phyloP scores from a whole-genome alignment of 2,329 filamentous ascomycete species.

The Tolypocladium guangdongense region DNA sequence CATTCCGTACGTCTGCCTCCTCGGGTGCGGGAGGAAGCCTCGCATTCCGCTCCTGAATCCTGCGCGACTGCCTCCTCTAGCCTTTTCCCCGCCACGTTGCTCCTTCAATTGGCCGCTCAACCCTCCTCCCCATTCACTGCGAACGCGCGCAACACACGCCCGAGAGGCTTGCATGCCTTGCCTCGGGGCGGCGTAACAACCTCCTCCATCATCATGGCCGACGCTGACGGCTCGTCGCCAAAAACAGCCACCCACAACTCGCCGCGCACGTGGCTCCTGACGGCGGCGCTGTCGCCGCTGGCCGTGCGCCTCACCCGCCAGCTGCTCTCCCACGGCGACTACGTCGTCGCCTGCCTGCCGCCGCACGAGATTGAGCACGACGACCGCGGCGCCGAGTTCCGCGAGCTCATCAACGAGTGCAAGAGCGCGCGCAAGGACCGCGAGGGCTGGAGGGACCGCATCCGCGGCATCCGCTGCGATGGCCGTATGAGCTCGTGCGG shows the following conservation, averaged over 20 bases:
- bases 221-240: constrained; percentile 12
- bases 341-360: constrained; percentile 73
- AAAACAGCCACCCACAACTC: constrained; percentile 53
- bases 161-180: neutral
- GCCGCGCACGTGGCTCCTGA: constrained; percentile 88
- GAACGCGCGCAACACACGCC: neutral
- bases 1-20: neutral
- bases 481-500: constrained; percentile 63
- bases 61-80: no score
- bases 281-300: constrained; percentile 74
- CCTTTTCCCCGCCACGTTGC: neutral
- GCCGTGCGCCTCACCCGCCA: constrained; percentile 72
- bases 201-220: constrained; percentile 14
- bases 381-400: constrained; percentile 66
- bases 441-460: constrained; percentile 71
- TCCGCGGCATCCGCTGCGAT: constrained; percentile 55
- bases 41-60: neutral
- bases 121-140: no score
- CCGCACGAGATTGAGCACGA: constrained; percentile 70
- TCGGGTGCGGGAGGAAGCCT: neutral
- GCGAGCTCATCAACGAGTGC: constrained; percentile 63
- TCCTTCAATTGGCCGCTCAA: neutral
- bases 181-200: no score
- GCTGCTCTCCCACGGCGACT: constrained; percentile 83
- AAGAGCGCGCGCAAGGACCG: constrained; percentile 51